A percentile compares a stretch with the other conserved stretches of the same genome.
Conservation (phyloP, 2,329 filamentous ascomycete species). For the Aspergillus unguis region DNA sequence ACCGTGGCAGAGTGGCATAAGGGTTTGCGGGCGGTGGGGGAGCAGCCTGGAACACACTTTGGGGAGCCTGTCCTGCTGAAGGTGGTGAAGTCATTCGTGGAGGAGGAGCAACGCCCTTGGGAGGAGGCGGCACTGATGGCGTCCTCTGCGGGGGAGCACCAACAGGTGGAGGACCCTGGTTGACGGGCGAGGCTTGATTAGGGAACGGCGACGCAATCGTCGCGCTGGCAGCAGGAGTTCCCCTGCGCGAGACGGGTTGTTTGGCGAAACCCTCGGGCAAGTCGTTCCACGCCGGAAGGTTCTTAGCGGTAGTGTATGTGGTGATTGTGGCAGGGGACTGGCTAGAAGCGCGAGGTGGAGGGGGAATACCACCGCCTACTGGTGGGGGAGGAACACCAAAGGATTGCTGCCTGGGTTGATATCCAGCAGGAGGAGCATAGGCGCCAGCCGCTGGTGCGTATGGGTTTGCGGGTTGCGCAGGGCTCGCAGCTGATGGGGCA, state of each 20-base stretch:
- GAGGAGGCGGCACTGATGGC: conserved; percentile 76
- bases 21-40: conserved; percentile 50
- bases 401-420: conserved; percentile 52
- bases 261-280: conserved; percentile 78
- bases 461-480: conserved; percentile 20
- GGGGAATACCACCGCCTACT: conserved; percentile 46
- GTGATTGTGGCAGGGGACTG: conserved; percentile 66
- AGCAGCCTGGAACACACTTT: conserved; percentile 59
- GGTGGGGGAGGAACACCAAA: conserved; percentile 49
- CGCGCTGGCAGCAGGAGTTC: conserved; percentile 65
- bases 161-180: conserved; percentile 52
- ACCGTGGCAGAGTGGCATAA: conserved; percentile 39
- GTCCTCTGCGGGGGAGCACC: conserved; percentile 58
- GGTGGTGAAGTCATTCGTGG: conserved; percentile 69
- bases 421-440: conserved; percentile 47
- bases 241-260: conserved; percentile 65
- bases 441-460: conserved; percentile 31
- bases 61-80: conserved; percentile 53
- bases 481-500: conserved; percentile 24
- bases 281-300: conserved; percentile 88
- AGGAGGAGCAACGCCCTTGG: conserved; percentile 70
- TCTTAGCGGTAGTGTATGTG: conserved; percentile 60
- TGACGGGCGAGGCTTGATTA: conserved; percentile 53
- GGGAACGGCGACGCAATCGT: conserved; percentile 74
- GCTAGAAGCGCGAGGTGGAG: conserved; percentile 63